Evolutionary conservation across 2,329 filamentous ascomycete species (phyloP).

Genomic region (Ophiocordyceps sinensis): DNA sequence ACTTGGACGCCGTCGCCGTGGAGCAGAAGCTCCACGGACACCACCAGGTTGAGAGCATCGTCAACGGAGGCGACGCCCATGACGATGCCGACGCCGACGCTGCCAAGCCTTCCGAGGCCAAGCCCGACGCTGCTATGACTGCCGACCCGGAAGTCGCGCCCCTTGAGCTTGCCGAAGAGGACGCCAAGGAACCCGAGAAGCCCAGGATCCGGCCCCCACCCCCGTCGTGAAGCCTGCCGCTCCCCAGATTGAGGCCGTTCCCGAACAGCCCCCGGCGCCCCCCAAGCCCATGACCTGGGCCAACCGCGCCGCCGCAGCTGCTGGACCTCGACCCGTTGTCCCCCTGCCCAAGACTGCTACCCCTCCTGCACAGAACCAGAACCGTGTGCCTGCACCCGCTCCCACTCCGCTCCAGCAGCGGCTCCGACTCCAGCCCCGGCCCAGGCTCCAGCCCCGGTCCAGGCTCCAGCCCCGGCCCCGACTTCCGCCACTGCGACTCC

Average conservation of each 20-base stretch:
- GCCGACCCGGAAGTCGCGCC: conserved; percentile 35
- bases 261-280: conserved; percentile 27
- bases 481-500: conserved; percentile 22
- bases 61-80: conserved; percentile 17
- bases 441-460: conserved; percentile 19
- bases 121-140: conserved; percentile 17
- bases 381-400: conserved; percentile 31
- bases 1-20: conserved; percentile 37
- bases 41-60: conserved; percentile 19
- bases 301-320: conserved; percentile 47
- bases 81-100: conserved; percentile 14
- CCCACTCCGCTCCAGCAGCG: conserved; percentile 16
- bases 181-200: conserved; percentile 44
- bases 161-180: conserved; percentile 40
- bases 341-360: conserved; percentile 43
- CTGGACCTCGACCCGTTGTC: conserved; percentile 36
- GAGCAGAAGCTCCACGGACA: conserved; percentile 67
- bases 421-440: conserved; percentile 14
- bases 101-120: conserved; percentile 24
- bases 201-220: conserved; percentile 45
- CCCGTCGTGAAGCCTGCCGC: conserved; percentile 30
- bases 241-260: conserved; percentile 32
- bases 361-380: conserved; percentile 30
- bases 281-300: conserved; percentile 63
- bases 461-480: conserved; percentile 21